Evolutionary conservation across 768 basidiomycete species (phyloP), one percentile per base, ranked within the genome.

Genomic region (Lactarius trivialis): DNA sequence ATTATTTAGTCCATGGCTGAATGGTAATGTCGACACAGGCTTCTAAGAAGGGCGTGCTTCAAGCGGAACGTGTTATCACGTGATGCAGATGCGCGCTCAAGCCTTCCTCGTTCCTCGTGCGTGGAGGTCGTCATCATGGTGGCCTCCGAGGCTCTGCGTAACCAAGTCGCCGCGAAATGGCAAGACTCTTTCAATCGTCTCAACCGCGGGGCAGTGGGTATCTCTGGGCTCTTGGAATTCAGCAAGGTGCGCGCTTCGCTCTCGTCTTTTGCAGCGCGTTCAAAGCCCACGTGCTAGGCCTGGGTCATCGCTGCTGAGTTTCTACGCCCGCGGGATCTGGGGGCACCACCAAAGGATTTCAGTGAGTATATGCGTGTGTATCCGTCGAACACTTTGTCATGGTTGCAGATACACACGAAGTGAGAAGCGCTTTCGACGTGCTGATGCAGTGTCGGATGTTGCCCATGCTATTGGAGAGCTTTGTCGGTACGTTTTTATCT

Each of bases 141-240:
- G 85, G 79, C 82, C 19, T 84, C 84, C 5, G 78, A 81, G 60
- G 85, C 85, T 28, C 74, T 87, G n/a, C 80, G 80, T 51, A 78
- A 80, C 1, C 85, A 88, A 70, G 84, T 88, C 9, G 79, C 82
- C 19, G 75, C 84, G 3, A 86, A 86, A 75, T 88, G 87, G 86
- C 83, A 86, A 63, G 84, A 87, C 21, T 78, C 84, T 2, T 88
- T 88, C 70, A 73, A 77, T n/a, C 80, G 84, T 17, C 75, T 88
- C 53, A 88, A 88, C 68, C 76, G 79, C 32, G 72, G 75, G 15
- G 77, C 82, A 37, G 79, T 79, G 39, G 87, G 86, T 9, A 86
- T 88, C 60, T 75, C 82, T 11, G 86, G 86, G 9, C 76, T 88
- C 19, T 75, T 88, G 72, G 72, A 74, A 9, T 86, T 84, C 69